phyloP scores from a whole-genome alignment of 2,329 filamentous ascomycete species.

The Didymella keratinophila region DNA sequence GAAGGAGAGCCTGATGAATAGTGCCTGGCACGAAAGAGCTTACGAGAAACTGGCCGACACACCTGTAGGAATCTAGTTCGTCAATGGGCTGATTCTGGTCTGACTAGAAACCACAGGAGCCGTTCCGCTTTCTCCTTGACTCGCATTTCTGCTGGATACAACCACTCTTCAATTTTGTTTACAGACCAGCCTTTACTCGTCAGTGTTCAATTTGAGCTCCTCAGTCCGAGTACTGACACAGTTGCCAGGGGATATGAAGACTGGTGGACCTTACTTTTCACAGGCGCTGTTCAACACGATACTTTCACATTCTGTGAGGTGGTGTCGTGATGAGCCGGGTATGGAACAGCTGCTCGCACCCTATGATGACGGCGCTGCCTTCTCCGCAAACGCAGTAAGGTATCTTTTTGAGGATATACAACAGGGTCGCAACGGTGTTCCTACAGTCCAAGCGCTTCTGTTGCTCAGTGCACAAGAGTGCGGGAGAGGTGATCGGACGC shows the following conservation, averaged over 20 bases:
- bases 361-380: constrained; percentile 1
- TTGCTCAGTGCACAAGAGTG: constrained; percentile 2
- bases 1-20: constrained; percentile 2
- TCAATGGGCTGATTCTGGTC: neutral
- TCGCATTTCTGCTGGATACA: constrained; percentile 8
- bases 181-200: constrained; percentile 1
- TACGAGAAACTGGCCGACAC: constrained; percentile 3
- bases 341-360: neutral
- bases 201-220: neutral
- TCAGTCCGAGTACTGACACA: neutral
- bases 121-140: constrained; percentile 1
- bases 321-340: constrained; percentile 1
- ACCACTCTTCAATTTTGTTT: constrained; percentile 2
- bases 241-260: constrained; percentile 1
- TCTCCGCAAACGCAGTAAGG: neutral
- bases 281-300: constrained; percentile 1
- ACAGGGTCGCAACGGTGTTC: neutral
- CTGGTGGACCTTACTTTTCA: constrained; percentile 1
- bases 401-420: neutral
- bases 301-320: constrained; percentile 1
- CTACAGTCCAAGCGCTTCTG: neutral
- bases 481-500: neutral
- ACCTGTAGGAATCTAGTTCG: neutral
- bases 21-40: constrained; percentile 3
- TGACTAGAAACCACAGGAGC: neutral